These are phyloP conservation scores for Ochetophila trinervis DNA, from an alignment of 306 rosid species.

Conservation along the genomic window DNA sequence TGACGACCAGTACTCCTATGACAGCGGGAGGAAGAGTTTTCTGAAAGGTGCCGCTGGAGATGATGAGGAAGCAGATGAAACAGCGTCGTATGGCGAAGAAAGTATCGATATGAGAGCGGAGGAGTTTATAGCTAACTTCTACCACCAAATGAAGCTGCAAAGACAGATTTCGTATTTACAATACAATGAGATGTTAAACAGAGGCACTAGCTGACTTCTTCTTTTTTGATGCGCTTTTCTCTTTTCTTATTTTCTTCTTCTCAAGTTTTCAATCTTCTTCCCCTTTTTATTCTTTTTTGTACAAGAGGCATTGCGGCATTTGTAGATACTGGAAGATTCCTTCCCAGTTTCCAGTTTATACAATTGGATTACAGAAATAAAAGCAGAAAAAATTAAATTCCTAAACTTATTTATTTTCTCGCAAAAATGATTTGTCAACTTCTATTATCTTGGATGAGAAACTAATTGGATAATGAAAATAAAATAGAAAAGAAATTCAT, in stretches of 20 bases:
- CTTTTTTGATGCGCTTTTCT: background rate
- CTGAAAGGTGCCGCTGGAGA: background rate
- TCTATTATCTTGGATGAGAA: no score
- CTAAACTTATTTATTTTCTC: background rate
- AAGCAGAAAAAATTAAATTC: background rate
- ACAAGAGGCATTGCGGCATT: conserved; percentile 28
- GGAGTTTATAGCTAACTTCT: conserved; percentile 79
- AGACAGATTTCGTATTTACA: conserved; percentile 43
- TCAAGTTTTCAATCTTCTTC: background rate
- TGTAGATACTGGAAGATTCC: conserved; percentile 27
- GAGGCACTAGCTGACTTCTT: conserved; percentile 11
- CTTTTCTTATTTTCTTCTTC: background rate
- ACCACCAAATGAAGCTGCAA: conserved; percentile 57
- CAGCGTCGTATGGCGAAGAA: background rate
- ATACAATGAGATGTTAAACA: conserved; percentile 23
- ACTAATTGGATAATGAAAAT: no score
- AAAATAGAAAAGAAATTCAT: no score
- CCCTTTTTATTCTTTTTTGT: background rate
- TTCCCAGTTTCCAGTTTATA: conserved; percentile 3
- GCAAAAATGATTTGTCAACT: background rate
- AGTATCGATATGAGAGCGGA: conserved; percentile 45
- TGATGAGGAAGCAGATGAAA: background rate
- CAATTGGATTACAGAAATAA: background rate
- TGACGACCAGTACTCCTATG: conserved; percentile 16
- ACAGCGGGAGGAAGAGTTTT: conserved; percentile 32